A percentile compares a stretch with the other conserved stretches of the same genome.
Conservation (phyloP, 129 eudicot genomes). For the Flaveria ramosissima region DNA sequence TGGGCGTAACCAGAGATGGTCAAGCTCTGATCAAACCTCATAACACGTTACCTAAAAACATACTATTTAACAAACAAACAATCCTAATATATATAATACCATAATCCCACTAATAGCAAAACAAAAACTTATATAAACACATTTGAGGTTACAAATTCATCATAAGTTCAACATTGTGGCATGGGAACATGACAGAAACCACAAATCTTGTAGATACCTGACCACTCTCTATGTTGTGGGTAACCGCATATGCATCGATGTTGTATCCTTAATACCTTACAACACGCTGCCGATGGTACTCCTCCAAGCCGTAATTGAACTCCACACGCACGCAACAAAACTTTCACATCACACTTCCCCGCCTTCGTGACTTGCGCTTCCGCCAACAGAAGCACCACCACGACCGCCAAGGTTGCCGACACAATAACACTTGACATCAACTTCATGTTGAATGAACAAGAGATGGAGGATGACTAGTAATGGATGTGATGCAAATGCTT, state of each 20-base stretch:
- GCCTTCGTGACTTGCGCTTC: neutral
- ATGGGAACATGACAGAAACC: constrained; percentile 14
- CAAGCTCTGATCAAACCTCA: no score
- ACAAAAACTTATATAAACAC: no score
- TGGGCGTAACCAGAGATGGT: no score
- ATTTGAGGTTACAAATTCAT: neutral
- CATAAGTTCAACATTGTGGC: neutral
- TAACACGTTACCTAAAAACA: no score
- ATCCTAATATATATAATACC: no score
- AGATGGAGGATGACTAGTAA: no score
- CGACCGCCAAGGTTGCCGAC: neutral
- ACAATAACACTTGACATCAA: neutral
- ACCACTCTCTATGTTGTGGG: constrained; percentile 12
- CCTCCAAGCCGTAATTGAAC: constrained; percentile 15
- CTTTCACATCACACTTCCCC: neutral
- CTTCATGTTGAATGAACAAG: constrained; percentile 12
- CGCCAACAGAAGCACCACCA: constrained; percentile 18
- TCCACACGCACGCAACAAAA: constrained; percentile 1
- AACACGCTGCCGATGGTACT: neutral
- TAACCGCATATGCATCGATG: constrained; percentile 10
- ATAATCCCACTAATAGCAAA: no score
- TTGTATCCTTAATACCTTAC: neutral
- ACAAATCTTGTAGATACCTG: constrained; percentile 17
- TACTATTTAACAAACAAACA: no score
- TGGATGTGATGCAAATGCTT: no score